phyloP scores from a whole-genome alignment of 2,329 filamentous ascomycete genomes.

The Chaetothyriales sp. region DNA sequence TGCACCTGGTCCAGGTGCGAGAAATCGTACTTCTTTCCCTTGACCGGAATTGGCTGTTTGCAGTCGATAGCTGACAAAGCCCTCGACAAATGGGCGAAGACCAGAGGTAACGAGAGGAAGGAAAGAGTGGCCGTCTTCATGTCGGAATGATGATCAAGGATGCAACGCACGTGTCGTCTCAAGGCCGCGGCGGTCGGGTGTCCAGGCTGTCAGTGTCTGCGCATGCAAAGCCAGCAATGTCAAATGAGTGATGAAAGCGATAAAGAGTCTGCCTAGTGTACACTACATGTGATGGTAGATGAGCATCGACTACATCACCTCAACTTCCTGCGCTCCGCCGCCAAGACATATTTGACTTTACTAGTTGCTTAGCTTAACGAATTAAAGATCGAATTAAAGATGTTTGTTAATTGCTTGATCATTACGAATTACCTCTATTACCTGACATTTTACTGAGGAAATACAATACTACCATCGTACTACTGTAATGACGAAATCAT shows the following conservation, averaged over 20 bases:
- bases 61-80: conserved; percentile 23
- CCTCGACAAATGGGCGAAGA: conserved; percentile 19
- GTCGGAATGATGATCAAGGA: neutral
- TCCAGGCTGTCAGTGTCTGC: neutral
- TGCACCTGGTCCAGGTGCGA: conserved; percentile 26
- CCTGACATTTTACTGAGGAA: no score
- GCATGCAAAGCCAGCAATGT: neutral
- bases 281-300: neutral
- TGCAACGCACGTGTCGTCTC: neutral
- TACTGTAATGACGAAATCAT: no score
- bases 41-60: conserved; percentile 20
- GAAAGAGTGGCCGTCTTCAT: neutral
- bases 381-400: no score
- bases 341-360: neutral
- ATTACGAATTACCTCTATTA: no score
- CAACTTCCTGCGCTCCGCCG: neutral
- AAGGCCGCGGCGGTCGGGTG: no score
- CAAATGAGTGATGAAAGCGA: neutral
- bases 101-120: conserved; percentile 18
- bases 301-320: neutral
- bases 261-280: neutral
- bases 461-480: no score
- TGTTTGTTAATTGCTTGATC: no score
- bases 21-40: conserved; percentile 27
- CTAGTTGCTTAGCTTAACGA: no score